Conservation (phyloP, 371 early-diverging fungal genomes). For the Blyttiomyces sp. region DNA sequence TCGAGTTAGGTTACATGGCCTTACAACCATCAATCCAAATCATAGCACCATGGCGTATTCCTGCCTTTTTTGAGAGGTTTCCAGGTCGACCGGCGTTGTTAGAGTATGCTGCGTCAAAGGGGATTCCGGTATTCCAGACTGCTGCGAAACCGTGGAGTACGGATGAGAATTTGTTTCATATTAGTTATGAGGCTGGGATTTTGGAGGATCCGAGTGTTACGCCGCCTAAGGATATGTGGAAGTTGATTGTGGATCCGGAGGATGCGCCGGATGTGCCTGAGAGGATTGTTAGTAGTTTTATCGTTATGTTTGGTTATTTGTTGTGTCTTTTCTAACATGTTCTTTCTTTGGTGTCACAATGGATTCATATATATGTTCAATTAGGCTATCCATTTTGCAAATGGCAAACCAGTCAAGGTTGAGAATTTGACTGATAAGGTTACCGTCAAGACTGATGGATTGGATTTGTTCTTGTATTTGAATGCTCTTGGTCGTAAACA, state of each 20-base stretch:
- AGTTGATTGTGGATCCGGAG: slow-evolving; percentile 90
- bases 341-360: not conserved
- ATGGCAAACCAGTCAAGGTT: slow-evolving; percentile 86
- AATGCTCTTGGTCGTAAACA: slow-evolving; percentile 94
- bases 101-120: slow-evolving; percentile 86
- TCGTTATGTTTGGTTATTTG: too few relatives aligned
- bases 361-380: not conserved
- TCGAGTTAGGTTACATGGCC: slow-evolving; percentile 96
- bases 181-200: slow-evolving; percentile 96
- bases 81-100: slow-evolving; percentile 89
- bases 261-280: slow-evolving; percentile 95
- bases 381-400: slow-evolving; percentile 70
- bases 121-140: slow-evolving; percentile 93
- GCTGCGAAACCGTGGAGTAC: slow-evolving; percentile 96
- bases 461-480: slow-evolving; percentile 89
- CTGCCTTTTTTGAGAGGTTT: slow-evolving; percentile 92
- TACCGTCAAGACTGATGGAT: slow-evolving; percentile 60
- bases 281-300: slow-evolving; percentile 65
- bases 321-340: not conserved
- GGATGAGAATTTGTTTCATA: slow-evolving; percentile 98
- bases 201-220: slow-evolving; percentile 88
- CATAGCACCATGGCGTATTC: slow-evolving; percentile 93
- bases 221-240: slow-evolving; percentile 97
- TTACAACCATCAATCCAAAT: slow-evolving; percentile 89
- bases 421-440: slow-evolving; percentile 73